A percentile compares a stretch with the other conserved stretches of the same genome.
phyloP scores from a whole-genome alignment of 2,329 filamentous ascomycete genomes.

The Seiridium unicorne region DNA sequence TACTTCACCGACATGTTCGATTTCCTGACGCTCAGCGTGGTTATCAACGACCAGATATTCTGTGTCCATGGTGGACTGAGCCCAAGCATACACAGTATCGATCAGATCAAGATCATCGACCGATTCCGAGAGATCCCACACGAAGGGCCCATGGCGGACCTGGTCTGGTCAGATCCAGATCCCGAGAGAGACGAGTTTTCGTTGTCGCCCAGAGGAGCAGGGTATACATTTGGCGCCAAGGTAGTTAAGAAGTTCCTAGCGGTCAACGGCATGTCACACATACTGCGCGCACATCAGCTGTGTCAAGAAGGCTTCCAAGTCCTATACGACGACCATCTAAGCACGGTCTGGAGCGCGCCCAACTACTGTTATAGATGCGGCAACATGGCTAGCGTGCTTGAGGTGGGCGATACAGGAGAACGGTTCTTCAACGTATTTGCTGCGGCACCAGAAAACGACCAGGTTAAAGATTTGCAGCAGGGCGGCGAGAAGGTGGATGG shows the following conservation, averaged over 20 bases:
- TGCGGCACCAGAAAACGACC: slow-evolving; percentile 92
- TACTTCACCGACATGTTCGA: slow-evolving; percentile 99
- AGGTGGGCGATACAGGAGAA: slow-evolving; percentile 91
- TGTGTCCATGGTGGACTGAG: slow-evolving; percentile 92
- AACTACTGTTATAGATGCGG: slow-evolving; percentile 96
- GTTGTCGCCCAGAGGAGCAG: slow-evolving; percentile 86
- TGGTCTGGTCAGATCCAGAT: slow-evolving; percentile 98
- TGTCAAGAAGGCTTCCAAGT: slow-evolving; percentile 98
- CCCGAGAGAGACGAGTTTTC: slow-evolving; percentile 97
- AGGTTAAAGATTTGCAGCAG: slow-evolving; percentile 81
- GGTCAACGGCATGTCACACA: slow-evolving; percentile 97
- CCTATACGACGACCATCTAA: slow-evolving; percentile 89
- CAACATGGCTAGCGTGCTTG: slow-evolving; percentile 94
- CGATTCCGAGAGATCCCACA: slow-evolving; percentile 98
- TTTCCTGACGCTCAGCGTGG: slow-evolving; percentile 92
- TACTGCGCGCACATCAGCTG: slow-evolving; percentile 94
- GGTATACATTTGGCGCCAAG: slow-evolving; percentile 96
- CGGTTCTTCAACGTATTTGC: slow-evolving; percentile 98
- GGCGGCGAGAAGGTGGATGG: slow-evolving; percentile 70
- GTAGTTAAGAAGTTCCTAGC: slow-evolving; percentile 98
- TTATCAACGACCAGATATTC: slow-evolving; percentile 99
- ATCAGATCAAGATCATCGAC: slow-evolving; percentile 99
- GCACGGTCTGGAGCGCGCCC: slow-evolving; percentile 96
- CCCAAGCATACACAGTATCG: slow-evolving; percentile 93
- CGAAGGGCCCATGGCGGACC: slow-evolving; percentile 98